Conservation (phyloP, 805 yeast species). For the Candida fluviatilis region DNA sequence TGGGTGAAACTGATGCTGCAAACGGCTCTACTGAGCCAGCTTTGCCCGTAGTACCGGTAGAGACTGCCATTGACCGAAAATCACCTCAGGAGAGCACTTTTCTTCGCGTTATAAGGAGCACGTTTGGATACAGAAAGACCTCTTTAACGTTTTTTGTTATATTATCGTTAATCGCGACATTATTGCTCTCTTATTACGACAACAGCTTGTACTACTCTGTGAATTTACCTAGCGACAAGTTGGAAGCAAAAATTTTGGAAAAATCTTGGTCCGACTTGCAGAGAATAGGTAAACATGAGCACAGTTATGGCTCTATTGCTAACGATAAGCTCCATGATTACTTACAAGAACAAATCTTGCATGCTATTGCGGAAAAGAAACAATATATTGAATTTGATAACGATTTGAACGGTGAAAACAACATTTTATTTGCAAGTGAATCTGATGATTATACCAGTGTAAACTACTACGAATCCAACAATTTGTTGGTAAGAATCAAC, state of each 20-base stretch:
- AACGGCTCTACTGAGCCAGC: not conserved
- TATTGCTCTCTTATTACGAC: constrained; percentile 33
- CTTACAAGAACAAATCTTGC: constrained; percentile 20
- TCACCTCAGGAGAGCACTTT: constrained; percentile 15
- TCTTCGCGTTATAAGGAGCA: constrained; percentile 35
- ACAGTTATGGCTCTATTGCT: constrained; percentile 75
- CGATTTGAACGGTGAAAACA: constrained; percentile 39
- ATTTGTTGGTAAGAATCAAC: constrained; percentile 68
- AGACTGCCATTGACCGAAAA: not conserved
- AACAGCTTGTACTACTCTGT: constrained; percentile 38
- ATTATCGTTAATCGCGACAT: constrained; percentile 41
- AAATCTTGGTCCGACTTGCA: constrained; percentile 73
- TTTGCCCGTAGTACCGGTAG: not conserved
- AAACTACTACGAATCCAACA: constrained; percentile 78
- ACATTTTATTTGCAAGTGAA: constrained; percentile 49
- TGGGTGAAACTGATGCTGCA: not conserved
- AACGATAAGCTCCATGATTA: constrained; percentile 77
- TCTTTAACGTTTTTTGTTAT: constrained; percentile 56
- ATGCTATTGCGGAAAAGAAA: constrained; percentile 21
- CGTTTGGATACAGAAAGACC: constrained; percentile 72
- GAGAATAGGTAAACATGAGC: constrained; percentile 58
- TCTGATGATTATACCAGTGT: constrained; percentile 45
- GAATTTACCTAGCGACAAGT: constrained; percentile 39
- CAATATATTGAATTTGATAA: constrained; percentile 35
- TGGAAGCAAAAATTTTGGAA: constrained; percentile 28